Conservation (phyloP, 139 green algal genomes). For the Picochlorum sp. region DNA sequence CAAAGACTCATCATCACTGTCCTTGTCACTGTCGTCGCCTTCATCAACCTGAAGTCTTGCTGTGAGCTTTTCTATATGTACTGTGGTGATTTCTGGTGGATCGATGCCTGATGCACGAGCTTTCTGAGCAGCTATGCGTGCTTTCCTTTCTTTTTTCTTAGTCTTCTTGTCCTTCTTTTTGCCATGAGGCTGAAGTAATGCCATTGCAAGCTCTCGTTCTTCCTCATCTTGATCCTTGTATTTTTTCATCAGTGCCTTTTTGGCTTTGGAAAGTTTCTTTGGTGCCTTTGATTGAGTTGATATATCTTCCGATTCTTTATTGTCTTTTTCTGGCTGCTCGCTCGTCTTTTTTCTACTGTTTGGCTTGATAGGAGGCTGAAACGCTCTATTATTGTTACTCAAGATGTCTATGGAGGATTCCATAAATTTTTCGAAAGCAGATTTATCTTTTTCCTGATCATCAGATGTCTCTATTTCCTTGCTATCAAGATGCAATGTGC, state of each 20-base stretch:
- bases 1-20: constrained; percentile 6
- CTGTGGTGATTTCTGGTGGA: constrained; percentile 11
- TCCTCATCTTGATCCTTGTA: constrained; percentile 93
- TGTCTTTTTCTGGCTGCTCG: constrained; percentile 11
- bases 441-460: background rate
- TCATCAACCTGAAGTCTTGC: constrained; percentile 14
- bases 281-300: constrained; percentile 20
- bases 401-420: background rate
- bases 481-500: background rate
- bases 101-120: constrained; percentile 3
- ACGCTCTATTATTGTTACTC: too few species aligned
- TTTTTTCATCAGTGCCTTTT: constrained; percentile 49
- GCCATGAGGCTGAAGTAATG: constrained; percentile 44
- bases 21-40: background rate
- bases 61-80: constrained; percentile 42
- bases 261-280: constrained; percentile 65
- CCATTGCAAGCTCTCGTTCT: constrained; percentile 64
- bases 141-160: constrained; percentile 54
- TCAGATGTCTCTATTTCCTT: background rate
- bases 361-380: too few species aligned
- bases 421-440: background rate
- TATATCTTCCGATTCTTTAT: background rate
- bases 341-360: too few species aligned
- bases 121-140: constrained; percentile 29
- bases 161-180: constrained; percentile 44